Conservation (phyloP, 1,139 yeast genomes). For the Insectozyma bohioensis region DNA sequence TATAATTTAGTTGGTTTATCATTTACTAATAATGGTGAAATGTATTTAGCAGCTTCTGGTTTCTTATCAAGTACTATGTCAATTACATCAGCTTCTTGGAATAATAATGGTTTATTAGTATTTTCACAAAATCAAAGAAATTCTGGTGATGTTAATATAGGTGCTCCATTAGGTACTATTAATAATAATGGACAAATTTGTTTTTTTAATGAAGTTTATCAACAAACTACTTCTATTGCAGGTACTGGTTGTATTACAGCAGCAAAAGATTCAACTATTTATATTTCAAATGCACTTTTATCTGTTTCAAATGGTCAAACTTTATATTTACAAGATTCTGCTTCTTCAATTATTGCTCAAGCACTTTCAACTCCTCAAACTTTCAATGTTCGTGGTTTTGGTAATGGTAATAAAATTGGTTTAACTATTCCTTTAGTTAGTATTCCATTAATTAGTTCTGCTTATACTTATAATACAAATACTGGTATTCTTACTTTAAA, state of each 20-base stretch:
- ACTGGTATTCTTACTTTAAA: slow-evolving; percentile 24
- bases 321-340: slow-evolving; percentile 21
- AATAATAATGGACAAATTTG: slow-evolving; percentile 27
- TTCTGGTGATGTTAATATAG: slow-evolving; percentile 22
- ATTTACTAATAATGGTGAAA: slow-evolving; percentile 29
- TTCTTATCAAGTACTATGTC: slow-evolving; percentile 20
- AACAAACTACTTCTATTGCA: slow-evolving; percentile 23
- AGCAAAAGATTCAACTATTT: slow-evolving; percentile 21
- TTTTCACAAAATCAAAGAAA: slow-evolving; percentile 23
- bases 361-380: slow-evolving; percentile 21
- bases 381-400: slow-evolving; percentile 31
- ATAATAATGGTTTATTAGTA: slow-evolving; percentile 26
- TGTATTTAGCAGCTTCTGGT: slow-evolving; percentile 28
- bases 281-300: slow-evolving; percentile 19
- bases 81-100: slow-evolving; percentile 23
- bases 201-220: slow-evolving; percentile 23
- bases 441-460: slow-evolving; percentile 12
- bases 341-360: slow-evolving; percentile 21
- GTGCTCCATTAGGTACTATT: slow-evolving; percentile 17
- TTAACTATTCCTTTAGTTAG: slow-evolving; percentile 18
- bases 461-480: slow-evolving; percentile 14
- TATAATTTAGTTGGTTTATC: slow-evolving; percentile 20
- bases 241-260: slow-evolving; percentile 33
- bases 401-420: slow-evolving; percentile 29
- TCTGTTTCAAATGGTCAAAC: slow-evolving; percentile 21